A percentile compares a stretch with the other conserved stretches of the same genome.
Conservation (phyloP, 305 asterid species). For the Vinca major region DNA sequence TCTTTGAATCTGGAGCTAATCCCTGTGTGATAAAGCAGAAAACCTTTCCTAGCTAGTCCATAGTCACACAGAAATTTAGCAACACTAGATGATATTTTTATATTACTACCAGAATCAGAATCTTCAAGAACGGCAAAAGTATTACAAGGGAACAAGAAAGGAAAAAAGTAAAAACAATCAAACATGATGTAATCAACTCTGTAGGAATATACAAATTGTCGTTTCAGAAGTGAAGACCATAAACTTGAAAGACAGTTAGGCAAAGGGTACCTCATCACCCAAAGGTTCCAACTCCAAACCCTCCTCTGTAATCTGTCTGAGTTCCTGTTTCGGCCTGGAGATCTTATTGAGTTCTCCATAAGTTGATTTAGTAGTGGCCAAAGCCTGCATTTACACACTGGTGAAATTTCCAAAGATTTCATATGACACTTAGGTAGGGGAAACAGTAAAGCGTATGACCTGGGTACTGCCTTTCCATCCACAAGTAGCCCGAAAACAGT, state of each 20-base stretch:
- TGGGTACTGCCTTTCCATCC: slow-evolving; percentile 73
- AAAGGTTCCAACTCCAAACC: slow-evolving; percentile 65
- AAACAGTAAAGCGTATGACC: slow-evolving; percentile 19
- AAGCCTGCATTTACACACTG: slow-evolving; percentile 41
- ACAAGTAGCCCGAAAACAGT: slow-evolving; percentile 77
- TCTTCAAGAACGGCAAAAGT: not conserved
- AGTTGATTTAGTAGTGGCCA: slow-evolving; percentile 44
- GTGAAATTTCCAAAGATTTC: slow-evolving; percentile 11
- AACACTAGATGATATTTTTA: not conserved
- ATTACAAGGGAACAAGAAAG: not conserved
- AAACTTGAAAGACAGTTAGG: slow-evolving; percentile 1
- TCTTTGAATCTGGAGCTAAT: not conserved
- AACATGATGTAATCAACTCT: not conserved
- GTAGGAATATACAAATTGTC: not conserved
- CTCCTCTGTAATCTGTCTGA: slow-evolving; percentile 45
- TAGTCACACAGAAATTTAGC: not conserved
- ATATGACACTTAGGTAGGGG: slow-evolving; percentile 4
- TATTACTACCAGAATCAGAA: not conserved
- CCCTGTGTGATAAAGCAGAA: not conserved
- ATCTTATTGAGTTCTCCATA: slow-evolving; percentile 28
- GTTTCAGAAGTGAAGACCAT: not conserved
- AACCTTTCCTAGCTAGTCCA: not conserved
- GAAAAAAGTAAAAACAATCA: not conserved
- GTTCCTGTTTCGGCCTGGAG: slow-evolving; percentile 32
- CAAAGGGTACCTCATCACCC: slow-evolving; percentile 46